phyloP scores from a whole-genome alignment of 305 asterid species.

The Galium porrigens region DNA sequence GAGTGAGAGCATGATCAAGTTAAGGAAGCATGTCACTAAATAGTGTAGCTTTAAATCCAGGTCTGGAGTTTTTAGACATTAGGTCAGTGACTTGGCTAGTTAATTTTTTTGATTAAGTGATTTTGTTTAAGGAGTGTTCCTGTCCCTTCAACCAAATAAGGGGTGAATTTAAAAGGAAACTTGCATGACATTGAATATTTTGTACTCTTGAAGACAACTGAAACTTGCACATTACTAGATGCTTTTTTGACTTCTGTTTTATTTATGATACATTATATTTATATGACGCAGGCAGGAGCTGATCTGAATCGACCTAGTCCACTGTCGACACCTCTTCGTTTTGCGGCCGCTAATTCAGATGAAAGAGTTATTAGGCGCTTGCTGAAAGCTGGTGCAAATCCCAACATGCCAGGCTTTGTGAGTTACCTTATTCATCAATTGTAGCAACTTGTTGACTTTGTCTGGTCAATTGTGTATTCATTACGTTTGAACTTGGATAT shows the following conservation, averaged over 20 bases:
- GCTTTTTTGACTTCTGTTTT: background rate
- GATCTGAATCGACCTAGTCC: conserved; percentile 10
- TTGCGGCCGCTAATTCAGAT: conserved; percentile 7
- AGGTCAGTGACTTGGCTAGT: too few relatives aligned
- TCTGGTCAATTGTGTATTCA: background rate
- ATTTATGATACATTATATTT: background rate
- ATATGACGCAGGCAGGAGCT: conserved; percentile 13
- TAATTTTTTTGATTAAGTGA: background rate
- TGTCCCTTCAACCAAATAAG: background rate
- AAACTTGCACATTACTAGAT: too few relatives aligned
- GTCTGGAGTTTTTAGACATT: too few relatives aligned
- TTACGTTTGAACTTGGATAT: too few relatives aligned
- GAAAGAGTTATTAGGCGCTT: background rate
- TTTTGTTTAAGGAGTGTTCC: background rate
- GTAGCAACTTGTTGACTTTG: background rate
- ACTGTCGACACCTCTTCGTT: conserved; percentile 10
- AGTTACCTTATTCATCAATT: background rate
- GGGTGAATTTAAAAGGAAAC: background rate
- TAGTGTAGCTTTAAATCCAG: too few relatives aligned
- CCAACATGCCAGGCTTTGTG: conserved; percentile 12
- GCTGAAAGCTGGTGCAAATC: conserved; percentile 16
- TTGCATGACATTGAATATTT: background rate
- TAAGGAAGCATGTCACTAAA: too few relatives aligned
- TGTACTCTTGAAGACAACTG: background rate
- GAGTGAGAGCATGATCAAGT: too few relatives aligned